Base-by-base conservation (phyloP, 331 rosid species). In the Stylosanthes scabra region DNA sequence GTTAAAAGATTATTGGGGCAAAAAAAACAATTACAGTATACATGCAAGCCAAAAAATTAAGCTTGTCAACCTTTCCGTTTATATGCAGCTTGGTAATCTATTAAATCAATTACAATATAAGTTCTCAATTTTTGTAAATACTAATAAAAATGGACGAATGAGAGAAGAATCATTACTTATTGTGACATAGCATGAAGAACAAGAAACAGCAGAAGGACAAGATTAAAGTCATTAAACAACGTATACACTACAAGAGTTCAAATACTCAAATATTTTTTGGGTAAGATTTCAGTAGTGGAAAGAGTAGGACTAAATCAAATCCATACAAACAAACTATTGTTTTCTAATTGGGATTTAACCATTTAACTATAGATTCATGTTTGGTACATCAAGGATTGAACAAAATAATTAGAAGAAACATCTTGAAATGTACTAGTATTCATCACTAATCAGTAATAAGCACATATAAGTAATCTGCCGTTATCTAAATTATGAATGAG, bases 171-270 rank as follows among this genome's bases (percentile, higher is more conserved):
- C 59, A 62, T 60, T 76, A 71, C 99, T 97, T 69, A 98, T 82
- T n/a, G 99, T 92, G 28, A 95, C 97, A 78, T 88, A 95, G 70
- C 99, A 92, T 20, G 98, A 92, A 79, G 93, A 86, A 74, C 94
- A 95, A 75, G 90, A 90, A 29, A 98, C 99, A 61, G 91, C 93
- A 20, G 1, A 20, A 20, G 25, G 1, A 20, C 25, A 20, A 20
- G 25, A 20, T 20, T 20, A 20, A 20, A 20, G 25, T 20, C 1
- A 20, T 20, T 20, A 20, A 20, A 20, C 25, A 20, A 20, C 1
- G 1, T 20, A 20, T 20, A 20, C 25, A 20, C 25, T 1, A 20
- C 25, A 20, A 20, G 25, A 20, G 25, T 20, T 55, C 37, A 55
- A 55, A 28, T 8, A 20, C 44, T 59, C 16, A 4, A 59, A 0